A percentile compares a stretch with the other conserved stretches of the same genome.
These are phyloP conservation scores for Rhododendron simsii DNA, from an alignment of 148 eudicot species.

Conservation along the genomic window DNA sequence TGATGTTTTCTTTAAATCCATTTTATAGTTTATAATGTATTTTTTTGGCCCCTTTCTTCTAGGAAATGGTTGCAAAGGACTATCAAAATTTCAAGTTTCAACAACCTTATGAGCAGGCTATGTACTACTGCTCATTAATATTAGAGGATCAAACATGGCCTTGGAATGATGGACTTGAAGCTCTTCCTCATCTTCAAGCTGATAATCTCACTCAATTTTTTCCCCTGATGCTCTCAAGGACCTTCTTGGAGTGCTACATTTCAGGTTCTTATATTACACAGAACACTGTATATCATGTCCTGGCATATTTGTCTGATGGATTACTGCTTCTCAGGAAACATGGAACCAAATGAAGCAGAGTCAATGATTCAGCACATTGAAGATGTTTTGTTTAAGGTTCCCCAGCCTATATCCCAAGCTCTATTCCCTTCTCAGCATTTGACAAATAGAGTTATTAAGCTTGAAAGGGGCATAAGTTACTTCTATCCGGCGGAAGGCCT, in stretches of 20 bases:
- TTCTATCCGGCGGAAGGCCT: slow-evolving; percentile 70
- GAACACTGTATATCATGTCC: neutral
- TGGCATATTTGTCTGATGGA: slow-evolving; percentile 4
- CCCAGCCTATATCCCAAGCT: slow-evolving; percentile 55
- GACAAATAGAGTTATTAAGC: slow-evolving; percentile 81
- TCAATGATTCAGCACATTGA: slow-evolving; percentile 66
- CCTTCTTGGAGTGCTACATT: slow-evolving; percentile 74
- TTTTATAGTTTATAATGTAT: neutral
- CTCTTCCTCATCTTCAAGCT: slow-evolving; percentile 65
- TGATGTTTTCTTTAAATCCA: neutral
- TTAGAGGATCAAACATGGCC: slow-evolving; percentile 80
- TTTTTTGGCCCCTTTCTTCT: slow-evolving; percentile 7
- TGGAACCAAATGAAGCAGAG: slow-evolving; percentile 76
- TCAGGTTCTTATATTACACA: slow-evolving; percentile 50
- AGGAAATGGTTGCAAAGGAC: slow-evolving; percentile 80
- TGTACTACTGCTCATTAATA: slow-evolving; percentile 77
- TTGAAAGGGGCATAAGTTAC: slow-evolving; percentile 51
- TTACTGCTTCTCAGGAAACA: slow-evolving; percentile 50
- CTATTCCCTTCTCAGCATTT: slow-evolving; percentile 79
- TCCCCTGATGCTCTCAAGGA: slow-evolving; percentile 75
- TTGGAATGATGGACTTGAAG: slow-evolving; percentile 87
- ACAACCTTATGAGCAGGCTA: slow-evolving; percentile 97
- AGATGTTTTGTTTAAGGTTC: slow-evolving; percentile 53
- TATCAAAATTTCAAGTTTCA: slow-evolving; percentile 87
- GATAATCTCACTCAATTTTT: slow-evolving; percentile 59